Base-by-base conservation (phyloP, 768 basidiomycete species). In the Sarcomyxa edulis region DNA sequence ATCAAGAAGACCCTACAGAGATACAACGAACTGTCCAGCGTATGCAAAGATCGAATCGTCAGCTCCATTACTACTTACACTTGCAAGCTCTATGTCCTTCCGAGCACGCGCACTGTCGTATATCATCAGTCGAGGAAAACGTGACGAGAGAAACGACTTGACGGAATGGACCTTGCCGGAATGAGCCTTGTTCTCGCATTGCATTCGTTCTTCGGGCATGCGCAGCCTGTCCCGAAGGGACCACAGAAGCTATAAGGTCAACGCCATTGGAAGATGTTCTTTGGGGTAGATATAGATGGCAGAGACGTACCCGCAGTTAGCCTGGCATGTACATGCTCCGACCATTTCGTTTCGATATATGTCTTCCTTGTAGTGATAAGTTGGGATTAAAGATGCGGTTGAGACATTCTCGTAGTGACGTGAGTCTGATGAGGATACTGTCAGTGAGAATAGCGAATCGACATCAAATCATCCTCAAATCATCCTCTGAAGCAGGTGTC, bases 141-240 rank as follows among this genome's bases (percentile, higher is more conserved):
- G 24, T 7, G 8, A 1, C 4, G 5, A 19, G 11, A n/a, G 15
- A 23, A 6, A 12, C 22, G 10, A 7, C 12, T 6, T n/a, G n/a
- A n/a, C n/a, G n/a, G n/a, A 26, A 47, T 51, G 34, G 33, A 64
- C 65, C 45, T 59, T 54, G 16, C 44, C 48, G 14, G 64, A 60
- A 40, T 66, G 65, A 4, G 47, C 50, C 47, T 68, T 68, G 42
- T 68, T 68, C 6, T 39, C 34, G 45, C 65, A 68, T 58, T 49
- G 44, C 65, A 68, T 36, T 59, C 53, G 20, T 50, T 57, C 52
- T 62, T 56, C 2, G 53, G 38, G 50, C 65, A 68, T 1, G 59
- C 41, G 36, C 65, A 65, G 14, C 62, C 64, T 11, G 58, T 60
- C 42, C 62, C 62, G 18, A 49, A 35, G 12, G 61, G 56, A 8